Evolutionary conservation across 441 rosid genomes (phyloP).

Genomic region (Arabidopsis lyrata): DNA sequence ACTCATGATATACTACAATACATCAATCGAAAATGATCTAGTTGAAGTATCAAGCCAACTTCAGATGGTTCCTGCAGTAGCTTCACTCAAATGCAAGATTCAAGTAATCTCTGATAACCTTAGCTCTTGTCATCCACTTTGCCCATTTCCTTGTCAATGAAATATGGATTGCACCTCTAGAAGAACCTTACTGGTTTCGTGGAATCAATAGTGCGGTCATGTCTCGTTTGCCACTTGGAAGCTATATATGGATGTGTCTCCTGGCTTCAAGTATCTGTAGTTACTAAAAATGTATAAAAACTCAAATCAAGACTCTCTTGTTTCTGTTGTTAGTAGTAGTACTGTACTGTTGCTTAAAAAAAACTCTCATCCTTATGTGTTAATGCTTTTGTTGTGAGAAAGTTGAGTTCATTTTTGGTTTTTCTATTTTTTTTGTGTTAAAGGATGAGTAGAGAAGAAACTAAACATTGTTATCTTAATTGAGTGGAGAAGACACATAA

Average conservation of each 20-base stretch:
- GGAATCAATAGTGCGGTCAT: slow-evolving; percentile 11
- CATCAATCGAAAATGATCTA: slow-evolving; percentile 5
- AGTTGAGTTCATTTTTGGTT: not conserved
- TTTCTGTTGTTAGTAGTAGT: slow-evolving; percentile 12
- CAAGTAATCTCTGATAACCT: slow-evolving; percentile 25
- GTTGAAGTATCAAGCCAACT: slow-evolving; percentile 19
- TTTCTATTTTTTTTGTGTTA: not conserved
- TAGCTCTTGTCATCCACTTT: slow-evolving; percentile 1
- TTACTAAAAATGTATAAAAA: not conserved
- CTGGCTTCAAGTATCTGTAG: not conserved
- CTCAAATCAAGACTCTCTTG: slow-evolving; percentile 3
- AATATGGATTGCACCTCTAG: slow-evolving; percentile 2
- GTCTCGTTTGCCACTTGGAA: slow-evolving; percentile 1
- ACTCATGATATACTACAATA: slow-evolving; percentile 7
- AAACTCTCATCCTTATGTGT: slow-evolving; percentile 2
- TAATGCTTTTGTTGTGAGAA: slow-evolving; percentile 20
- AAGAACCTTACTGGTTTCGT: not conserved
- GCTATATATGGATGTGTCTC: slow-evolving; percentile 15
- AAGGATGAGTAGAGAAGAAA: not conserved
- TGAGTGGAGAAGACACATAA: not conserved
- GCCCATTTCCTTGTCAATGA: not conserved
- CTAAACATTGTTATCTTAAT: not conserved
- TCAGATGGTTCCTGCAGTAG: slow-evolving; percentile 9
- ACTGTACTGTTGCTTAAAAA: not conserved
- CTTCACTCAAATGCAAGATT: slow-evolving; percentile 11